Evolutionary conservation across 139 green algal genomes (phyloP).

Genomic region (Limnomonas spitsbergensis): DNA sequence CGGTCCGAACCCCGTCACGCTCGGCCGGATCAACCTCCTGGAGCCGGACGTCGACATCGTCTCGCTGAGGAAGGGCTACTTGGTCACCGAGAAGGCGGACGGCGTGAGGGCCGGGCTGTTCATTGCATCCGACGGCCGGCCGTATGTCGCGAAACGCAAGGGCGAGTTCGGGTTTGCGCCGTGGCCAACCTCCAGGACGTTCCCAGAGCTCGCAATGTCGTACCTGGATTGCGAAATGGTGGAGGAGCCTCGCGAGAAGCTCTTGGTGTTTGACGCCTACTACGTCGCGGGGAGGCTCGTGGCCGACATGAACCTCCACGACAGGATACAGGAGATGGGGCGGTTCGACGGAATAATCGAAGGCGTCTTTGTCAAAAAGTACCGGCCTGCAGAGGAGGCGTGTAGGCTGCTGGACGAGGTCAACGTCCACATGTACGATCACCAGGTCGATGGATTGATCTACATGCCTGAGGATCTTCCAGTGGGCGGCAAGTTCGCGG

Average conservation of each 20-base stretch:
- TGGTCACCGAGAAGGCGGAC: background rate
- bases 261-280: background rate
- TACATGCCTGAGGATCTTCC: slow-evolving; percentile 12
- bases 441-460: slow-evolving; percentile 1
- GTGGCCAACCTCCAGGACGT: no score
- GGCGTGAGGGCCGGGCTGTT: background rate
- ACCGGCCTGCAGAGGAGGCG: background rate
- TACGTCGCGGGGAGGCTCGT: background rate
- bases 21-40: background rate
- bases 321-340: background rate
- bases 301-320: background rate
- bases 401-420: background rate
- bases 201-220: background rate
- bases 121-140: background rate
- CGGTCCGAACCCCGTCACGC: background rate
- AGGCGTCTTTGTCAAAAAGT: background rate
- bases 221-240: background rate
- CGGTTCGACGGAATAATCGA: background rate
- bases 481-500: background rate
- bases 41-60: background rate
- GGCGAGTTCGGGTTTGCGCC: background rate
- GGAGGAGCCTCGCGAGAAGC: background rate
- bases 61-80: background rate
- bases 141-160: background rate
- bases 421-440: background rate